These are phyloP conservation scores for Fusarium agapanthi DNA, from an alignment of 2,329 filamentous ascomycete species.

Conservation along the genomic window DNA sequence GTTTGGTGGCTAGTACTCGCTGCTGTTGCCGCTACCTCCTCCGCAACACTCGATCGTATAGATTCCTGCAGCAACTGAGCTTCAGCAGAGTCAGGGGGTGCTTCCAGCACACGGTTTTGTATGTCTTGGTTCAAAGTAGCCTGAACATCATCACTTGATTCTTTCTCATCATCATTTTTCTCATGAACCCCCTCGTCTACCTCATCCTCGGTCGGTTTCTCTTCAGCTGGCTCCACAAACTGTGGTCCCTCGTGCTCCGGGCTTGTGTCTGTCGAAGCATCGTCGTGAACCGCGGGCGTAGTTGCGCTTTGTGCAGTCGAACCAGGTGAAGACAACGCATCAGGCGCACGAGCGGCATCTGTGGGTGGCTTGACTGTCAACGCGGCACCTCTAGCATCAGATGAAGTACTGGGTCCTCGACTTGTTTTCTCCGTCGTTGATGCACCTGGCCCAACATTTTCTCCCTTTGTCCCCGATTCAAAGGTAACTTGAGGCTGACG, in stretches of 20 bases:
- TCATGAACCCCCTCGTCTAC: constrained; percentile 33
- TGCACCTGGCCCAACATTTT: constrained; percentile 3
- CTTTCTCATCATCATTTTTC: constrained; percentile 25
- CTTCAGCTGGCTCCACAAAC: constrained; percentile 59
- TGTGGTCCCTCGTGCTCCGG: constrained; percentile 73
- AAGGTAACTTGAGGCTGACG: constrained; percentile 45
- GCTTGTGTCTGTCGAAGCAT: constrained; percentile 77
- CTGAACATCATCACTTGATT: constrained; percentile 1
- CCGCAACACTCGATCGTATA: constrained; percentile 43
- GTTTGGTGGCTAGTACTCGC: constrained; percentile 1
- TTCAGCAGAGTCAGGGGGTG: constrained; percentile 49
- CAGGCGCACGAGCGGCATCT: constrained; percentile 51
- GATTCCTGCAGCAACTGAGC: constrained; percentile 57
- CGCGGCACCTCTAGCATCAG: neutral
- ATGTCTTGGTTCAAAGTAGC: constrained; percentile 29
- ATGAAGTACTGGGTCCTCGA: neutral
- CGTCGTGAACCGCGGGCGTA: constrained; percentile 73
- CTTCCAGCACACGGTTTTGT: constrained; percentile 33
- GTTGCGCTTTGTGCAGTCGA: constrained; percentile 79
- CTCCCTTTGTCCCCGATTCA: constrained; percentile 45
- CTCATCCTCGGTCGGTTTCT: constrained; percentile 56
- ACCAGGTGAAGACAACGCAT: constrained; percentile 62
- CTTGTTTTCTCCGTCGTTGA: constrained; percentile 1
- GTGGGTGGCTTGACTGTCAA: constrained; percentile 48
- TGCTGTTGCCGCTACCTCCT: neutral